Evolutionary conservation across 306 rosid genomes (phyloP).

Genomic region (Dicorynia guianensis): DNA sequence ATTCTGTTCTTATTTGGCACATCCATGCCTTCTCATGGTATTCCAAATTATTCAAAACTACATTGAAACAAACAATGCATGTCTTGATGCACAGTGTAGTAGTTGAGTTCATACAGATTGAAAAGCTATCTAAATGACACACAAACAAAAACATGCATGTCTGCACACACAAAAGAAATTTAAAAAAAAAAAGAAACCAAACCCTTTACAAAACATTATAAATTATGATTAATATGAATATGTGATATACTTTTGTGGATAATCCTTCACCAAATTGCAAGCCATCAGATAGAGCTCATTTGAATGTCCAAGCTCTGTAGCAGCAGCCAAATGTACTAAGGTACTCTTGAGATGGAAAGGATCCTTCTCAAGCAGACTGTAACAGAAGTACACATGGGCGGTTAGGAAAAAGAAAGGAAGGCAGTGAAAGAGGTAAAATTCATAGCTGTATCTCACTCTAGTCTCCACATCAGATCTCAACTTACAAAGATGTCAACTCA

Average conservation of each 20-base stretch:
- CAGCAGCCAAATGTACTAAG: conserved; percentile 92
- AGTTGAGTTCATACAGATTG: background rate
- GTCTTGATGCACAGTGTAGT: background rate
- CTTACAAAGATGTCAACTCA: conserved; percentile 90
- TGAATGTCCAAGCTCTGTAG: conserved; percentile 95
- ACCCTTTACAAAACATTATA: too few species aligned
- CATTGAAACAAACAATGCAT: background rate
- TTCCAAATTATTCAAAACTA: background rate
- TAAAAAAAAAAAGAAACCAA: too few species aligned
- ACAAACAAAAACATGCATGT: too few species aligned
- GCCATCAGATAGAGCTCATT: conserved; percentile 98
- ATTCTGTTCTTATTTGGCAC: background rate
- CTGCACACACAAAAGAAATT: too few species aligned
- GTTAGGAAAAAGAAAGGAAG: conserved; percentile 16
- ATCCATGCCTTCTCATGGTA: background rate
- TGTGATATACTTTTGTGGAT: conserved; percentile 81
- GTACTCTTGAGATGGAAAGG: conserved; percentile 93
- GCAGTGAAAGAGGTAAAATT: conserved; percentile 26
- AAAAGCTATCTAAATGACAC: background rate
- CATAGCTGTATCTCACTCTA: conserved; percentile 33
- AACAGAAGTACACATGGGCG: conserved; percentile 34
- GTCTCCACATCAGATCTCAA: conserved; percentile 45
- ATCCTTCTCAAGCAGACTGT: conserved; percentile 92
- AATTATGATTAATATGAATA: background rate
- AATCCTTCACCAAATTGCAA: conserved; percentile 93